Evolutionary conservation across 225 moss, liverwort and hornwort genomes (phyloP).

Genomic region (Sphagnum tenellum): DNA sequence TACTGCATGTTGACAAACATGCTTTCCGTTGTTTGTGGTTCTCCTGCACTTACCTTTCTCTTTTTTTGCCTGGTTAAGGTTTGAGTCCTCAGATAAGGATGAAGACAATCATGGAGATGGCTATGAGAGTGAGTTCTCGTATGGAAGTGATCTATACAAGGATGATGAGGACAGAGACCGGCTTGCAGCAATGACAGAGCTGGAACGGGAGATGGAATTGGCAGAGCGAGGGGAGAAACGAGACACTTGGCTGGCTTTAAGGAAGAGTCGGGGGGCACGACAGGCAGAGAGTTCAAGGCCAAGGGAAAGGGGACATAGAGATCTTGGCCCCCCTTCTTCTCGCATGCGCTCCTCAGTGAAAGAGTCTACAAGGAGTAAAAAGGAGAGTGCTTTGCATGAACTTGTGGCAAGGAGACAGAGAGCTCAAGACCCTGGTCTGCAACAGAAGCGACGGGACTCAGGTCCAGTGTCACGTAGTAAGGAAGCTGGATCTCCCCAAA

Average conservation of each 20-base stretch:
- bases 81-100: constrained; percentile 82
- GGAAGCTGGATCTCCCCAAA: constrained; percentile 41
- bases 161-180: constrained; percentile 78
- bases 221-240: constrained; percentile 79
- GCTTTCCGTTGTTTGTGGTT: too few relatives aligned
- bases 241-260: constrained; percentile 82
- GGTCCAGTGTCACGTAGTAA: constrained; percentile 35
- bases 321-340: constrained; percentile 82
- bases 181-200: constrained; percentile 75
- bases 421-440: constrained; percentile 67
- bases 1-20: too few relatives aligned
- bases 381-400: constrained; percentile 82
- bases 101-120: constrained; percentile 63
- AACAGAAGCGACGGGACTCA: constrained; percentile 65
- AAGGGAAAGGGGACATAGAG: constrained; percentile 55
- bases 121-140: constrained; percentile 89
- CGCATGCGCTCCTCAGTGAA: constrained; percentile 90
- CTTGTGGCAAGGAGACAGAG: constrained; percentile 83
- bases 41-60: too few relatives aligned
- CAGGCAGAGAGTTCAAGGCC: constrained; percentile 56
- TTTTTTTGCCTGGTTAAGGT: constrained; percentile 16
- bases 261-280: constrained; percentile 61
- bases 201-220: constrained; percentile 86
- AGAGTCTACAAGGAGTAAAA: constrained; percentile 71
- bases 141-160: constrained; percentile 92